Percentiles rank a stretch among this genome's conserved stretches.
Evolutionary conservation across 108 stramenopile genomes (phyloP).

Genomic region (Cylindrotheca closterium): DNA sequence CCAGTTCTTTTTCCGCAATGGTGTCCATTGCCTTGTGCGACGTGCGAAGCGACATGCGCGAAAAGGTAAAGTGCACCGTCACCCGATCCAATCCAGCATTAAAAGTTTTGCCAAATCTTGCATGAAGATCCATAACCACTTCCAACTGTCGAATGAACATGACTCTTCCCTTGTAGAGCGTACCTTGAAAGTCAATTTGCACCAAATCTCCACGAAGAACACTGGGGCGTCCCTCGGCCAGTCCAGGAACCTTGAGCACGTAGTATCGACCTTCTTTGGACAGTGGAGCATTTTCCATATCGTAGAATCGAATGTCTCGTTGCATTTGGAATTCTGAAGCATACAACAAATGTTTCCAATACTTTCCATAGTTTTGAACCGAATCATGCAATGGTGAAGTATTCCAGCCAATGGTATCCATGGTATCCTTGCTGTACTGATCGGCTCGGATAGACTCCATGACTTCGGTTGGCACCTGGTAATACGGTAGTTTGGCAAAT

Average conservation of each 20-base stretch:
- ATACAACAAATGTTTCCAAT: constrained; percentile 49
- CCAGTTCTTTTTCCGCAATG: constrained; percentile 10
- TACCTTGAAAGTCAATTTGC: constrained; percentile 22
- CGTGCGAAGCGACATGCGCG: constrained; percentile 45
- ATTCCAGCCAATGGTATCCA: background rate
- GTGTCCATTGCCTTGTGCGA: constrained; percentile 27
- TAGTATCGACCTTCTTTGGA: constrained; percentile 25
- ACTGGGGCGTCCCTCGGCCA: constrained; percentile 63
- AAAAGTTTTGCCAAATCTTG: constrained; percentile 26
- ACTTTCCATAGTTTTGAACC: constrained; percentile 30
- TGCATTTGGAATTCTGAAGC: constrained; percentile 46
- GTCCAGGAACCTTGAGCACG: constrained; percentile 41
- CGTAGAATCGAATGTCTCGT: constrained; percentile 44
- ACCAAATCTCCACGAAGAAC: constrained; percentile 62
- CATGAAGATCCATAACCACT: constrained; percentile 36
- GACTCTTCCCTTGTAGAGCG: constrained; percentile 40
- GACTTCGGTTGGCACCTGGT: background rate
- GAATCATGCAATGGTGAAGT: background rate
- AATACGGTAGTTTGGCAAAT: background rate
- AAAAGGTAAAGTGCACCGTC: constrained; percentile 62
- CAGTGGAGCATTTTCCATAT: constrained; percentile 42
- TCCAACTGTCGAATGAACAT: constrained; percentile 24
- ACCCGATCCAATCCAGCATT: constrained; percentile 32
- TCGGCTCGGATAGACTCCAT: background rate
- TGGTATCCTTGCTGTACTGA: background rate